phyloP scores from a whole-genome alignment of 495 filamentous ascomycete species.

The Haplographium delicatum region DNA sequence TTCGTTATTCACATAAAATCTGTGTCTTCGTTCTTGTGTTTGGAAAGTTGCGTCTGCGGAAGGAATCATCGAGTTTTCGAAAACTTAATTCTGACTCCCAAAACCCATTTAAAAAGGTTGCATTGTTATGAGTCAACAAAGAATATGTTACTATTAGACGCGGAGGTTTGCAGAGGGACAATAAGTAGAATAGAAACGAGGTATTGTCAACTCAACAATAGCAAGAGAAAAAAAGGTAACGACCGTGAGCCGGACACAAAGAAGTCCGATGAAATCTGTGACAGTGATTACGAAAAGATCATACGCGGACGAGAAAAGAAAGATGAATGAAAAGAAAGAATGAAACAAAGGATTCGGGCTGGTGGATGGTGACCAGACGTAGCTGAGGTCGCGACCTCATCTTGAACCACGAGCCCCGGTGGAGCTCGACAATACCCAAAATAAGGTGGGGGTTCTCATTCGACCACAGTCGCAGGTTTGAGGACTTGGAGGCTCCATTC shows the following conservation, averaged over 20 bases:
- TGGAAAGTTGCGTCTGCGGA: conserved; percentile 1
- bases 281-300: conserved; percentile 16
- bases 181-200: conserved; percentile 12
- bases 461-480: conserved; percentile 19
- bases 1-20: too few species aligned
- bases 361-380: conserved; percentile 5
- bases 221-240: conserved; percentile 16
- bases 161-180: conserved; percentile 10
- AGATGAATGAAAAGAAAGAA: conserved; percentile 20
- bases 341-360: conserved; percentile 24
- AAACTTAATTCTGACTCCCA: background rate
- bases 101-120: conserved; percentile 2
- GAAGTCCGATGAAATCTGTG: conserved; percentile 9
- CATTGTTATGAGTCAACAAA: conserved; percentile 12
- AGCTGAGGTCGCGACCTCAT: conserved; percentile 11
- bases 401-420: background rate
- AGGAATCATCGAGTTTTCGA: background rate
- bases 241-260: conserved; percentile 17
- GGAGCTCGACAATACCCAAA: conserved; percentile 6
- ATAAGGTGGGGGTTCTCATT: conserved; percentile 17
- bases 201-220: conserved; percentile 1
- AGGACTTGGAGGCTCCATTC: conserved; percentile 11
- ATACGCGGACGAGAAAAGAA: conserved; percentile 1
- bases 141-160: conserved; percentile 10
- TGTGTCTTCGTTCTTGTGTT: background rate